Evolutionary conservation across 108 stramenopile genomes (phyloP), one percentile per base, ranked within the genome.

Genomic region (Stephanodiscus triporus): DNA sequence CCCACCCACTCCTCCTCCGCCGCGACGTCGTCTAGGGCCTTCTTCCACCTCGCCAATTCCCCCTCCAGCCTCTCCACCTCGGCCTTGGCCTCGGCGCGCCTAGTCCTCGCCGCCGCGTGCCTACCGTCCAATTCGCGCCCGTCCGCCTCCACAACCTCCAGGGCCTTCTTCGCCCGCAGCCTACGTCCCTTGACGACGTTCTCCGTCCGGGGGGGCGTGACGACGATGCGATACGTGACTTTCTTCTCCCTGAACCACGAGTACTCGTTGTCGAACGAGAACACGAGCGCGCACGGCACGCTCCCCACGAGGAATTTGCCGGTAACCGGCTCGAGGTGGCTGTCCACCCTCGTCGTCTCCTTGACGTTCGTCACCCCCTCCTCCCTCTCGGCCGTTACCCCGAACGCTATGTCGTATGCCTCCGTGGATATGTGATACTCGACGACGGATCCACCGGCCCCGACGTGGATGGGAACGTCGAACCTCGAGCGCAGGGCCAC

Each of bases 231-330:
- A 73, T 95, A 95, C 14, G 80, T 82, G 16, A 95, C 77, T 23
- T 71, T 72, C 87, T 96, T 96, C 64, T 92, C 89, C 20, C 90
- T 82, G 67, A 93, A 87, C 95, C 95, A 96, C 43, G 91, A 92
- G 72, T 89, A 96, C 22, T 89, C 87, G 80, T 96, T 96, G 68
- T 91, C 91, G 68, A 91, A 93, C 16, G 79, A 73, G 80, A 96
- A 92, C 4, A 87, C 70, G 8, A 93, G 57, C 38, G 87, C 76
- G 66, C 92, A 95, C 30, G 95, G 95, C 11, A 93, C 95, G 16
- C 84, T 76, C 4, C 92, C 92, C 9, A 95, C 95, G 14, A 95
- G 75, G 66, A 95, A 95, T 67, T 91, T 93, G 0, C 92, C 92
- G 45, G 86, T 91, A 10, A 96, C 78, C 48, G 92, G 86, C 37